Base-by-base conservation (phyloP, 768 basidiomycete species). In the Naganishia onofrii region DNA sequence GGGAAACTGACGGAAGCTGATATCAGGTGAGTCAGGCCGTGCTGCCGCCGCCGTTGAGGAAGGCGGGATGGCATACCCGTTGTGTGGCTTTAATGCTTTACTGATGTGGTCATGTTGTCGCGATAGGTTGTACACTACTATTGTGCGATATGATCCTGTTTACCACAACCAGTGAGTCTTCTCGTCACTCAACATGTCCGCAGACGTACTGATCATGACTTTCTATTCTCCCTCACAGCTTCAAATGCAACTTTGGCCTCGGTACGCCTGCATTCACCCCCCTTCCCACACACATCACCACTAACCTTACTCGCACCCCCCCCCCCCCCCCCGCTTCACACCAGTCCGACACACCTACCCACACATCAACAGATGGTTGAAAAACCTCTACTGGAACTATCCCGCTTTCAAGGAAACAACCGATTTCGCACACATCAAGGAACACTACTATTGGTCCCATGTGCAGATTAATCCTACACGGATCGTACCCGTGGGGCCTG, bases 331-430 rank as follows among this genome's bases (percentile, higher is more conserved):
- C 17, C 12, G 32, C n/a, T 58, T 19, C 13, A 23, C 26, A n/a
- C 3, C 70, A 79, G 79, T 96, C 77, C 91, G 94, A 28, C 83
- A 88, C 76, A 90, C 90, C 7, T 98, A 93, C 81, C 93, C 94
- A 23, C 85, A 87, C 57, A 86, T 96, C 58, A 86, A 97, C 82
- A 57, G 72, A 28, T 94, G 92, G 90, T 76, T 91, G 82, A 88
- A 88, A 81, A 88, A 89, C 77, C 82, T 97, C 23, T 98, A 99
- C 84, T 97, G 93, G 93, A 90, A 89, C 71, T 84, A 89, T 74
- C 82, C 88, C 0, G 92, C 92, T 5, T 98, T 99, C 87, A 88
- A 88, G 79, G 85, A 87, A 7, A 88, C 89, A 21, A 94, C 93
- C 46, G 84, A 93, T 77, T 97, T 97, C 77, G 69, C 72, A 70